Percentiles rank a stretch among this genome's conserved stretches.
These are phyloP conservation scores for Oryza longistaminata DNA, from an alignment of 176 grass and related monocot species.

Conservation along the genomic window DNA sequence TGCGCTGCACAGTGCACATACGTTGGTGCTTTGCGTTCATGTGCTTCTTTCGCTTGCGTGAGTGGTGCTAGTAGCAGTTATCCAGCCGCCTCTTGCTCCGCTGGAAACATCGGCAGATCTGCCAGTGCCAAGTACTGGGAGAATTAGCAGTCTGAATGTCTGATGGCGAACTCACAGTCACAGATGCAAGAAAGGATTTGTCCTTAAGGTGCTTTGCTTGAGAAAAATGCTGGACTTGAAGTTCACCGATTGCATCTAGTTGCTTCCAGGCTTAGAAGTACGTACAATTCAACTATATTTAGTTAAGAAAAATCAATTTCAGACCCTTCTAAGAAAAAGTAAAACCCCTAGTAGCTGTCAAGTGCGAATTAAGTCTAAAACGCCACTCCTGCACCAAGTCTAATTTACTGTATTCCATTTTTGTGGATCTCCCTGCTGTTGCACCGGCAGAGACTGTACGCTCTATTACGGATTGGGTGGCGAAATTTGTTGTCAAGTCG, in stretches of 20 bases:
- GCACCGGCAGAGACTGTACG: slow-evolving; percentile 5
- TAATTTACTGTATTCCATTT: neutral
- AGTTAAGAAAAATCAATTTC: neutral
- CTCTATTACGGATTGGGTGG: slow-evolving; percentile 1
- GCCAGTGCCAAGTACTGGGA: neutral
- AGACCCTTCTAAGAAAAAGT: neutral
- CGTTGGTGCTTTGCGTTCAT: neutral
- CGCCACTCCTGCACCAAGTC: neutral
- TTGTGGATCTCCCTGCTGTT: slow-evolving; percentile 4
- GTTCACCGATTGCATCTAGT: neutral
- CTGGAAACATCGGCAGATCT: neutral
- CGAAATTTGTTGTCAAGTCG: neutral
- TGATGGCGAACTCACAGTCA: no score
- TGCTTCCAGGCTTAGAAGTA: neutral
- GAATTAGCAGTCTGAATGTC: neutral
- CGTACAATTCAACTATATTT: neutral
- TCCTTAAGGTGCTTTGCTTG: slow-evolving; percentile 1
- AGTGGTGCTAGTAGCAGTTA: neutral
- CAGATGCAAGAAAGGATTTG: neutral
- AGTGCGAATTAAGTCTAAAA: slow-evolving; percentile 37
- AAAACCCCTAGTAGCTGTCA: neutral
- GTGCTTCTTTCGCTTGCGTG: neutral
- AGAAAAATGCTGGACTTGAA: neutral
- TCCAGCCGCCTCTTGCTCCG: neutral
- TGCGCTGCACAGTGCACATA: neutral